Base-by-base conservation (phyloP, 2,329 filamentous ascomycete species). In the Hirsutella rhossiliensis region DNA sequence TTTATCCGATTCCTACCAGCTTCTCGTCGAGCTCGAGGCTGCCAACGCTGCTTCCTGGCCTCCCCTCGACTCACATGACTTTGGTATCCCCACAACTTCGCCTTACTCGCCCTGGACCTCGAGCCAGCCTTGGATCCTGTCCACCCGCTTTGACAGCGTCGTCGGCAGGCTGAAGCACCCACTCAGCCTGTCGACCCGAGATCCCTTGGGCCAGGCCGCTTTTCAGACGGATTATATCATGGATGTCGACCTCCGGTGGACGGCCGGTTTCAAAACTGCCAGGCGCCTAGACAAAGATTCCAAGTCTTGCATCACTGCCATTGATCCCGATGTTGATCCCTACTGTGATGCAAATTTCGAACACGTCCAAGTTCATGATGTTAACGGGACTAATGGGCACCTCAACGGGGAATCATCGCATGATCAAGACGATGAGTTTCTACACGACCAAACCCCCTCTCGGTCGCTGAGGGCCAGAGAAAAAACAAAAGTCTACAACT, bases 401-500 rank as follows among this genome's bases (percentile, higher is more conserved):
- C 38, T 47, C 47, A 45, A 44, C 30, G 36, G 60, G 60, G 58
- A 58, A 15, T 54, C 54, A 5, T 54, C 58, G 3, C 62, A 67
- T 31, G 65, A 71, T 15, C 60, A 63, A 6, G 69, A 71, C 27
- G 71, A 72, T 31, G 66, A 67, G 9, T 48, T 54, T 7, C 65
- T 70, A 19, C 68, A 68, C 23, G 70, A 73, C 17, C 60, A 65
- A 13, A 77, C 73, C 2, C 73, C 73, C 0, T 73, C 65, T 43
- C 67, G 74, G 46, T 69, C 71, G 2, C 57, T 76, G 17, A 67
- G 75, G 38, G 60, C 62, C 15, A 67, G 75, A 43, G 66, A 59
- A 17, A 63, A 62, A 37, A 69, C 67, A 45, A 71, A 72, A 47
- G 66, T 68, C 19, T 81, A 81, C 54, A 81, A 81, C 49, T 57